phyloP scores from a whole-genome alignment of 148 eudicot genomes.

The Rhododendron vialii region DNA sequence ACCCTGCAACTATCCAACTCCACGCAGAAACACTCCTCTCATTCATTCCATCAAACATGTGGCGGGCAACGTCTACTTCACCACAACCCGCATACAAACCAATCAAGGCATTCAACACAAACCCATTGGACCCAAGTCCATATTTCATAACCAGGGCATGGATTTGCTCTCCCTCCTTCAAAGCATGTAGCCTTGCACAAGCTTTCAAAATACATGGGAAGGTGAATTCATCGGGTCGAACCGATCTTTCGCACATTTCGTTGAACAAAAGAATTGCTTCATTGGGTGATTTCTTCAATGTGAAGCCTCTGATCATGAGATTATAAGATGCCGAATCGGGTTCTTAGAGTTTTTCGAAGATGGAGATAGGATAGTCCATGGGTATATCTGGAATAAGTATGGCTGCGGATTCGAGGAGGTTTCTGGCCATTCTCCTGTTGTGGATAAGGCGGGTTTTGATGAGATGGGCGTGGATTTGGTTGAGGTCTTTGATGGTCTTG shows the following conservation, averaged over 20 bases:
- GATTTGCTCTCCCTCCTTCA: conserved; percentile 31
- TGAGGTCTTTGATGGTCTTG: conserved; percentile 35
- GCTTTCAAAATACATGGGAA: conserved; percentile 31
- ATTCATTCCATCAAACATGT: conserved; percentile 30
- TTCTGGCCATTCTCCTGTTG: conserved; percentile 22
- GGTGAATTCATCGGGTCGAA: conserved; percentile 26
- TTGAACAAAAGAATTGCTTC: conserved; percentile 26
- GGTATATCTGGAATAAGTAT: conserved; percentile 19
- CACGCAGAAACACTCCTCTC: conserved; percentile 22
- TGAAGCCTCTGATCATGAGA: conserved; percentile 32
- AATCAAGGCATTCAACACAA: conserved; percentile 31
- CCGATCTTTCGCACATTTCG: conserved; percentile 21
- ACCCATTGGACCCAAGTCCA: conserved; percentile 19
- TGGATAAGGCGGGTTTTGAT: conserved; percentile 32
- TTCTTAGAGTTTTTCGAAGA: conserved; percentile 21
- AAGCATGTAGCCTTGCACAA: conserved; percentile 23
- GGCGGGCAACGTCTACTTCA: conserved; percentile 24
- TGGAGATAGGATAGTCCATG: conserved; percentile 34
- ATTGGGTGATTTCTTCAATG: conserved; percentile 11
- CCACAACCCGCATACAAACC: conserved; percentile 31
- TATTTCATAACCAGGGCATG: conserved; percentile 24
- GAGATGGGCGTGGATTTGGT: conserved; percentile 35
- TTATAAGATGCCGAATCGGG: conserved; percentile 28
- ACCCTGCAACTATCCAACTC: conserved; percentile 33
- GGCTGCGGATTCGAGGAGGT: conserved; percentile 39